Conservation (phyloP, 2,329 filamentous ascomycete species). For the Fusarium acutatum region DNA sequence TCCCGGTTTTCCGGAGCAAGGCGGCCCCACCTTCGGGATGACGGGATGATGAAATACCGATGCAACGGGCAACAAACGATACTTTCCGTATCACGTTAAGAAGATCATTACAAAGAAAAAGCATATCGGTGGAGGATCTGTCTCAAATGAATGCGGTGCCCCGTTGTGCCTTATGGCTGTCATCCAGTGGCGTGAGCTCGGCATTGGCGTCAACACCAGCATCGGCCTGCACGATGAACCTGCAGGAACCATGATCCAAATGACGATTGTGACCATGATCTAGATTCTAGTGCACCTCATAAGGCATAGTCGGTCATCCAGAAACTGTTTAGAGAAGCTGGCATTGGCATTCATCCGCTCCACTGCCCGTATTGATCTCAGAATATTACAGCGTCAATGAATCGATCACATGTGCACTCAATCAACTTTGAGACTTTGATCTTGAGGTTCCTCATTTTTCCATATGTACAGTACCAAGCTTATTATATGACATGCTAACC, state of each 20-base stretch:
- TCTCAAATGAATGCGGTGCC: neutral
- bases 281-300: neutral
- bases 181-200: neutral
- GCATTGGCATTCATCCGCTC: neutral
- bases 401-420: neutral
- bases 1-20: neutral
- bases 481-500: conserved; percentile 25
- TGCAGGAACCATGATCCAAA: neutral
- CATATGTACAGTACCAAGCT: conserved; percentile 23
- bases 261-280: neutral
- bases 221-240: conserved; percentile 9
- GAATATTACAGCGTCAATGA: too few species aligned
- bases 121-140: neutral
- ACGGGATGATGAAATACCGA: neutral
- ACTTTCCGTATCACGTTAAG: neutral
- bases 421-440: neutral
- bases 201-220: neutral
- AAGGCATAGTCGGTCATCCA: neutral
- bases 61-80: neutral
- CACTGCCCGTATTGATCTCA: neutral
- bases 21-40: conserved; percentile 10
- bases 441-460: conserved; percentile 6
- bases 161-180: neutral
- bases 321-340: neutral
- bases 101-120: neutral